Base-by-base conservation (phyloP, 495 filamentous ascomycete species). In the Tuber melanosporum region DNA sequence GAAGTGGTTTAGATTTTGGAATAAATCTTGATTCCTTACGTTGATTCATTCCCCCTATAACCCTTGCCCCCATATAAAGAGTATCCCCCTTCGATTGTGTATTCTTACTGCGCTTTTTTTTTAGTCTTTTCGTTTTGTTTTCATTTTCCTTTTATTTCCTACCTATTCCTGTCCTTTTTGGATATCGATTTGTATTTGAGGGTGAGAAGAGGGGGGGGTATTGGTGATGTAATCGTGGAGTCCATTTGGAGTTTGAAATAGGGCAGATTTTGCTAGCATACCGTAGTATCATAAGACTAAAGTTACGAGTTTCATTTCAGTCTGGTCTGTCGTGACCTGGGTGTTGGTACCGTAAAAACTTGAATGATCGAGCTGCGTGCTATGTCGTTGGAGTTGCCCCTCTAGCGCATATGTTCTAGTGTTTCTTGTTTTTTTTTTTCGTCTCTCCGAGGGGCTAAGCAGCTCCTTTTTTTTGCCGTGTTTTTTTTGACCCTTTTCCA, bases 1-100 rank as follows among this genome's bases (percentile, higher is more conserved):
- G 71, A 78, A 36, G 41, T 74, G 74, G 81, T 83, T 66, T 66
- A 32, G 10, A 15, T 36, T 36, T 26, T 12, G 57, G 57, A 66
- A 66, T 17, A 15, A 36, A 19, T 66, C 57, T 7, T 66, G 32
- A 66, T 17, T 7, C 26, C 14, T 32, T 8, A 26, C 9, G 22
- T 57, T 26, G 22, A 57, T 22, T 6, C 52, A 62, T 66, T 62
- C 1, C 10, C 1, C 4, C 36, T 36, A 36, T 66, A 36, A 10
- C 52, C 52, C 32, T n/a, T 52, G 4, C 26, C 32, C 14, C 15
- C 14, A 14, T 32, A 36, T 36, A 8, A 0, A 66, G n/a, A 66
- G 32, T 36, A 66, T 66, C 26, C 57, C 14, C 12, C 14, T 36
- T 66, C 57, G 3, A 66, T 36, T 66, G 26, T 62, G 52, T 66